Evolutionary conservation across 805 yeast species (phyloP).

Genomic region (Myxozyma udenii): DNA sequence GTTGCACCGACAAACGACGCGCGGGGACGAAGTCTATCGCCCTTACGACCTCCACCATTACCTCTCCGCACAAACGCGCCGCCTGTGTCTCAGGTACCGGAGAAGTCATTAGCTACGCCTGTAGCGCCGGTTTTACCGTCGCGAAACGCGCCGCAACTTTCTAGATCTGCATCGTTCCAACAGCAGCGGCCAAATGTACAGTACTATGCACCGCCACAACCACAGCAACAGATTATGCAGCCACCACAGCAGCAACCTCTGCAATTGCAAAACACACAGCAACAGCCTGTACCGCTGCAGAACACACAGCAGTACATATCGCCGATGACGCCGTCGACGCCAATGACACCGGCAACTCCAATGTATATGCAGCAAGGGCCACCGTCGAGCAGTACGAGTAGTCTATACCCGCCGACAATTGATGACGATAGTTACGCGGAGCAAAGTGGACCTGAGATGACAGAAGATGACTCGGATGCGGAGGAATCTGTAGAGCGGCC

Average conservation of each 20-base stretch:
- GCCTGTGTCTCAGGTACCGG: neutral
- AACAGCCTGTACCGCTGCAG: neutral
- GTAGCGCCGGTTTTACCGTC: neutral
- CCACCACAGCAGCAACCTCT: too few species aligned
- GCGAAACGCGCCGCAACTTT: neutral
- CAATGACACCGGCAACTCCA: slow-evolving; percentile 1
- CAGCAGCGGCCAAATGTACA: too few species aligned
- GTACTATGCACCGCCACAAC: neutral
- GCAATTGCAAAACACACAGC: slow-evolving; percentile 1
- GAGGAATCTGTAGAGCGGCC: slow-evolving; percentile 5
- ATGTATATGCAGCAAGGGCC: neutral
- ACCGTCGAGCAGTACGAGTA: neutral
- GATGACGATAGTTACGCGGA: slow-evolving; percentile 12
- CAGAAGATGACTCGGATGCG: slow-evolving; percentile 23
- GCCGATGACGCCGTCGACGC: neutral
- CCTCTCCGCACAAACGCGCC: neutral
- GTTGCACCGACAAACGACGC: neutral
- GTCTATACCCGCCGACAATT: neutral
- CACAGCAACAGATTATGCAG: too few species aligned
- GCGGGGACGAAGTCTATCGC: slow-evolving; percentile 15
- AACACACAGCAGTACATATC: neutral
- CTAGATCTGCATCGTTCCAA: neutral
- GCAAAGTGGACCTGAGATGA: slow-evolving; percentile 2
- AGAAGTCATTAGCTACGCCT: too few species aligned
- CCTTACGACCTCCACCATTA: neutral